phyloP scores from a whole-genome alignment of 2,329 filamentous ascomycete genomes.

The Magnaporthiopsis rhizophila region DNA sequence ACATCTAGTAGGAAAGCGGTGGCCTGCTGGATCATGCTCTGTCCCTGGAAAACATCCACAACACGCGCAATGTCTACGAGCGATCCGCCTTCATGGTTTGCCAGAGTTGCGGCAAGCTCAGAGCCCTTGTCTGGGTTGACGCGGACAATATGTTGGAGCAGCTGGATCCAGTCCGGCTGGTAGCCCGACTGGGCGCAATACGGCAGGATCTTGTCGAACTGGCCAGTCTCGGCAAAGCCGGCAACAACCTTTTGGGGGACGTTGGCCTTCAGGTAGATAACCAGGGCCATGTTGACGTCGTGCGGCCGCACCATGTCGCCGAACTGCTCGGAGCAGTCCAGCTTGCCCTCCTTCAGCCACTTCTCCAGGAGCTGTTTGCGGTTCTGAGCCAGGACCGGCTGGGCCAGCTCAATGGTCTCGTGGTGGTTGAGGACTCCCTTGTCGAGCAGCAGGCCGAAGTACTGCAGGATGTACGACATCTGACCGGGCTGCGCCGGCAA shows the following conservation, averaged over 20 bases:
- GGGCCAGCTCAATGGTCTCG: conserved; percentile 87
- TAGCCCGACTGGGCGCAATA: conserved; percentile 82
- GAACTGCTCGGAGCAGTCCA: conserved; percentile 91
- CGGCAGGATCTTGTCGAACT: conserved; percentile 93
- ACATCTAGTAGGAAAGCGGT: conserved; percentile 97
- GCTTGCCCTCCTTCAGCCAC: conserved; percentile 94
- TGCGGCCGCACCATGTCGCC: conserved; percentile 89
- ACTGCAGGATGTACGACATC: conserved; percentile 91
- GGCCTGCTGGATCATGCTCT: conserved; percentile 95
- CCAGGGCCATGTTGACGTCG: conserved; percentile 79
- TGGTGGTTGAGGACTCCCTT: conserved; percentile 89
- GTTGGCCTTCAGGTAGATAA: conserved; percentile 86
- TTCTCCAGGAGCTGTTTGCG: conserved; percentile 95
- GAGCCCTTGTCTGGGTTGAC: conserved; percentile 88
- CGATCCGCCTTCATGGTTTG: conserved; percentile 79
- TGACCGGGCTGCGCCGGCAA: conserved; percentile 73
- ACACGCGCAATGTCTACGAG: conserved; percentile 90
- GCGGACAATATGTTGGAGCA: conserved; percentile 87
- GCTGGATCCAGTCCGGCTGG: conserved; percentile 87
- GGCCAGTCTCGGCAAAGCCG: conserved; percentile 87
- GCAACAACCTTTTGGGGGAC: conserved; percentile 91
- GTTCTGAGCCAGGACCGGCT: conserved; percentile 86
- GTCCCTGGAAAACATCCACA: conserved; percentile 95
- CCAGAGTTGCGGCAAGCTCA: conserved; percentile 88
- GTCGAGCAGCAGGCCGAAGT: conserved; percentile 94